A percentile compares a stretch with the other conserved stretches of the same genome.
These are phyloP conservation scores for Physcomitrium patens DNA, from an alignment of 225 moss, liverwort and hornwort species.

Conservation along the genomic window DNA sequence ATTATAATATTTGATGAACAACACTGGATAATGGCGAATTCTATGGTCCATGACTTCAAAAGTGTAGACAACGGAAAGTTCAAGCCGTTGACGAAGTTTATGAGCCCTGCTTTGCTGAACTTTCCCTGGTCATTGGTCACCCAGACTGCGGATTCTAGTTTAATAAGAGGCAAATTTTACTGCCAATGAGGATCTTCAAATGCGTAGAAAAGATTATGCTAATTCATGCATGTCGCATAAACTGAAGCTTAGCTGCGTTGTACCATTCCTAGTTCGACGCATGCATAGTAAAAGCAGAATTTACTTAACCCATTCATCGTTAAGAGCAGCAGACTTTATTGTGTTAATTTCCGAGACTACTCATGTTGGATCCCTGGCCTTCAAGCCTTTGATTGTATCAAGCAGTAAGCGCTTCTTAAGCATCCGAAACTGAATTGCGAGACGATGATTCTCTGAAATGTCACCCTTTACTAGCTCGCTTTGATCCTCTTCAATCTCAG, in stretches of 20 bases:
- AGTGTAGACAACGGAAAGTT: too few species aligned
- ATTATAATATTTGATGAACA: too few species aligned
- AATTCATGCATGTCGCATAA: not conserved
- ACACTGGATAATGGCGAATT: too few species aligned
- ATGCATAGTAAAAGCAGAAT: not conserved
- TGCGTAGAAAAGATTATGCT: not conserved
- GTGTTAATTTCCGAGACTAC: constrained; percentile 12
- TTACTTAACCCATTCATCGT: not conserved
- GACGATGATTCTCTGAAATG: constrained; percentile 41
- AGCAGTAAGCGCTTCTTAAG: constrained; percentile 59
- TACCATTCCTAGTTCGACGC: not conserved
- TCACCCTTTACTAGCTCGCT: constrained; percentile 37
- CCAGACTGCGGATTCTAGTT: too few species aligned
- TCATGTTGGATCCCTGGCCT: constrained; percentile 30
- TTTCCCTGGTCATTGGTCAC: too few species aligned
- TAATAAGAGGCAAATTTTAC: too few species aligned
- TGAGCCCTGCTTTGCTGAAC: too few species aligned
- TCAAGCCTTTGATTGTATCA: constrained; percentile 44
- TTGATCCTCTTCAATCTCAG: constrained; percentile 52
- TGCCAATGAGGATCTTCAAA: not conserved
- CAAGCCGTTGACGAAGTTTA: too few species aligned
- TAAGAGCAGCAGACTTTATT: not conserved
- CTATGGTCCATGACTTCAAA: too few species aligned
- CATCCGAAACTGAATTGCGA: constrained; percentile 58
- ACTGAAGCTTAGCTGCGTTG: not conserved